Evolutionary conservation across 2,329 filamentous ascomycete species (phyloP), one percentile per base, ranked within the genome.

Genomic region (Colletotrichum tropicale): DNA sequence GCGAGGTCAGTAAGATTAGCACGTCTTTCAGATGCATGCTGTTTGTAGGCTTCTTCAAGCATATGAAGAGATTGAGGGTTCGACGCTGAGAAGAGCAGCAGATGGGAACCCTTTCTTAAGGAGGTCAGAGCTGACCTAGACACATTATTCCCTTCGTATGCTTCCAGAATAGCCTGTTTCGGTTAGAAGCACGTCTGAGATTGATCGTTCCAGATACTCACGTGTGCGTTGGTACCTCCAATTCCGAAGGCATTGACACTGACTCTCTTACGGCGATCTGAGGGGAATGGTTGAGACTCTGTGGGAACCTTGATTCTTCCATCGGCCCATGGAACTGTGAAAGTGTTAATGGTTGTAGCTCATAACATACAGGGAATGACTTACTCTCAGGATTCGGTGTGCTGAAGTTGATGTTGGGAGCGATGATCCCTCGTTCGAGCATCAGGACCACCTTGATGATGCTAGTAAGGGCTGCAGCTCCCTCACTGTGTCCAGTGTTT

Each of bases 401-500:
- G 9, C 66, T 43, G 56, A 76, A 76, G 24, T 70, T 70, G 60
- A 74, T 62, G 32, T 76, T 78, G 8, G 74, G 74, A 1, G 66
- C 65, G 26, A 78, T 77, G 1, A n/a, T 67, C 6, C 24, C 43
- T 18, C 62, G 28, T 34, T 78, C 65, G 16, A 77, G 66, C 1
- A 81, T 77, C 15, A 85, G 26, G 1, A 83, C 79, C 2, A 74
- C 73, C 76, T 86, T 85, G 69, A 86, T 80, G 2, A 85, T 24
- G 12, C 77, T 76, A 0, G 78, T 78, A 3, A 84, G 48, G 2
- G 83, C 85, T 2, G 81, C 79, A 0, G 82, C 82, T 5, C 79
- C 83, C 70, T 86, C 85, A 2, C 78, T 71, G 71, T 87, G 85
- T 2, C 85, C 85, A 5, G 86, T 13, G 56, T 85, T 86, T 5